Base-by-base conservation (phyloP, 2,329 filamentous ascomycete genomes). In the Colletotrichum gigasporum region DNA sequence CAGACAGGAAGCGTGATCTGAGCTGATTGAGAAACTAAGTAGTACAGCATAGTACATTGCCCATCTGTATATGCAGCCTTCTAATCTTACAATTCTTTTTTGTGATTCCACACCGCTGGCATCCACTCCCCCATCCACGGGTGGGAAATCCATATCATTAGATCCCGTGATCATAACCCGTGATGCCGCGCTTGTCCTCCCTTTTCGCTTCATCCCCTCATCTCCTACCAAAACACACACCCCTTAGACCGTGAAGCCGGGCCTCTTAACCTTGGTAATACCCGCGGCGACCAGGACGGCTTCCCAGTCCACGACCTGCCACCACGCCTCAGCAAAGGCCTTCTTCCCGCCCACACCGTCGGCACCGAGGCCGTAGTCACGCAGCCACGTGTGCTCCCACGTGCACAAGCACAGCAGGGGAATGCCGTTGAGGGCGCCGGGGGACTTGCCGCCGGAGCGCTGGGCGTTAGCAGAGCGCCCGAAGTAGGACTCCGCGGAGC, bases 321-420 rank as follows among this genome's bases (percentile, higher is more conserved):
- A 99, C 95, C 95, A 98, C 41, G 85, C 84, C 74, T 91, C 86
- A 55, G 94, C 83, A 76, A 88, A 99, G 54, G 82, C 79, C 55
- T 83, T 82, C 87, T 97, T 99, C 51, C 93, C 93, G 44, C 82
- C 84, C 59, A 90, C 77, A 5, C 90, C 90, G 39, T 76, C 76
- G 2, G 73, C 76, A 9, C 83, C 83, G 28, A 89, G 74, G 53
- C 87, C 87, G 78, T 92, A 97, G 76, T 98, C 94, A 58, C 87
- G 86, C 76, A 98, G 80, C 88, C 92, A 99, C 8, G 91, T 90
- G 79, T 98, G 96, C 82, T 98, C 91, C 96, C 96, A 99, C 5
- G 94, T 97, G 80, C 94, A 98, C 64, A 98, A 86, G 75, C 95
- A 97, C 71, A 99, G 82, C 65, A 98, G 83, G 11, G 95, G 94